phyloP scores from a whole-genome alignment of 345 rosid genomes.

The Anastatica hierochuntica region DNA sequence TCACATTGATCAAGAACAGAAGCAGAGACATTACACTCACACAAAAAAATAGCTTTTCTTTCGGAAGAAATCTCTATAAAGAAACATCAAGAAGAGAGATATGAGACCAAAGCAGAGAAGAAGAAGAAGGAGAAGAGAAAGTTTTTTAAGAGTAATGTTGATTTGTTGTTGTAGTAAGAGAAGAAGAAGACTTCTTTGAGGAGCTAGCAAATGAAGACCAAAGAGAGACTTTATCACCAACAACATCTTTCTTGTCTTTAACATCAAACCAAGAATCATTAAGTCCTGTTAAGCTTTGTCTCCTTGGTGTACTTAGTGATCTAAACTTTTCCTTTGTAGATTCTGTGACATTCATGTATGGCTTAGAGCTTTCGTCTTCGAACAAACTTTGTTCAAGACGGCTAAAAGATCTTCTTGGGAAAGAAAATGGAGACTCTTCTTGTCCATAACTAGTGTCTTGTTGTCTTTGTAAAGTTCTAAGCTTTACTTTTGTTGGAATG shows the following conservation, averaged over 20 bases:
- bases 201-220: too few relatives aligned
- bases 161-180: too few relatives aligned
- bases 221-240: too few relatives aligned
- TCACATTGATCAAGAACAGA: too few relatives aligned
- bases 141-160: too few relatives aligned
- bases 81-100: too few relatives aligned
- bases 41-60: too few relatives aligned
- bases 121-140: too few relatives aligned
- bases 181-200: too few relatives aligned
- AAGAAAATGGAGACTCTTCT: slow-evolving; percentile 40
- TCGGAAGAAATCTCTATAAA: not conserved
- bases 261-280: slow-evolving; percentile 32
- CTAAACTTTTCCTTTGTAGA: slow-evolving; percentile 71
- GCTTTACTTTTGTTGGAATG: slow-evolving; percentile 20
- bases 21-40: too few relatives aligned
- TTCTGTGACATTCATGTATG: slow-evolving; percentile 64
- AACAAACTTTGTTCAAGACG: slow-evolving; percentile 24
- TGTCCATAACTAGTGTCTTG: slow-evolving; percentile 37
- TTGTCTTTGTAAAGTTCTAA: slow-evolving; percentile 23
- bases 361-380: slow-evolving; percentile 39
- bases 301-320: slow-evolving; percentile 75
- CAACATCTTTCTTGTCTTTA: not conserved
- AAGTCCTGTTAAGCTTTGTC: slow-evolving; percentile 44
- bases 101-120: too few relatives aligned
- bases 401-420: slow-evolving; percentile 61